Evolutionary conservation across 352 stramenopile genomes (phyloP).

Genomic region (Phytophthora syringae): DNA sequence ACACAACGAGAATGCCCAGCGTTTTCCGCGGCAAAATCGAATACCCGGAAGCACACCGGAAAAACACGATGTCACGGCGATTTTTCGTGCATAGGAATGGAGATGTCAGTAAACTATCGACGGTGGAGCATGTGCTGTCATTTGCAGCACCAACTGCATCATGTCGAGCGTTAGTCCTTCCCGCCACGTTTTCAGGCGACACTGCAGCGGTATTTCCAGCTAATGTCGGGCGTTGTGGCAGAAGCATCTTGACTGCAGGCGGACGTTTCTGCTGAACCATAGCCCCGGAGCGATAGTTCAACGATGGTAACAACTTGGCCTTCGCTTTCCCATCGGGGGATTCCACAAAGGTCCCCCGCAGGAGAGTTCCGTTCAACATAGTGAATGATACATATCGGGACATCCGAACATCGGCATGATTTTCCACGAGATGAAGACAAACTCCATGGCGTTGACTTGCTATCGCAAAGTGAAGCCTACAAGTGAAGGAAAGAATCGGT

Average conservation of each 20-base stretch:
- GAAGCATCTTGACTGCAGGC: constrained; percentile 10
- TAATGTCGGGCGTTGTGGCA: constrained; percentile 26
- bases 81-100: constrained; percentile 60
- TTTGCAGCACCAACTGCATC: constrained; percentile 24
- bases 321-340: constrained; percentile 47
- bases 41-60: constrained; percentile 66
- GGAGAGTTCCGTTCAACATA: constrained; percentile 54
- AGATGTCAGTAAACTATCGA: constrained; percentile 58
- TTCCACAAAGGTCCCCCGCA: constrained; percentile 71
- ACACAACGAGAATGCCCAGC: constrained; percentile 65
- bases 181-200: constrained; percentile 21
- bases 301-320: constrained; percentile 68
- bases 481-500: neutral
- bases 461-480: constrained; percentile 81
- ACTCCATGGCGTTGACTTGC: constrained; percentile 77
- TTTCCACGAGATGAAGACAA: constrained; percentile 63
- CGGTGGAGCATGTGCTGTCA: constrained; percentile 38
- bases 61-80: constrained; percentile 73
- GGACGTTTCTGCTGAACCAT: constrained; percentile 30
- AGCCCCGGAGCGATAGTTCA: constrained; percentile 49
- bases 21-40: constrained; percentile 65
- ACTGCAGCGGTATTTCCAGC: constrained; percentile 20
- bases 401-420: constrained; percentile 70
- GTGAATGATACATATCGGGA: constrained; percentile 65
- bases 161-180: constrained; percentile 17